Percentiles rank a stretch among this genome's conserved stretches.
These are phyloP conservation scores for Schwanniomyces etchellsii DNA, from an alignment of 1,139 yeast genomes.

Conservation along the genomic window DNA sequence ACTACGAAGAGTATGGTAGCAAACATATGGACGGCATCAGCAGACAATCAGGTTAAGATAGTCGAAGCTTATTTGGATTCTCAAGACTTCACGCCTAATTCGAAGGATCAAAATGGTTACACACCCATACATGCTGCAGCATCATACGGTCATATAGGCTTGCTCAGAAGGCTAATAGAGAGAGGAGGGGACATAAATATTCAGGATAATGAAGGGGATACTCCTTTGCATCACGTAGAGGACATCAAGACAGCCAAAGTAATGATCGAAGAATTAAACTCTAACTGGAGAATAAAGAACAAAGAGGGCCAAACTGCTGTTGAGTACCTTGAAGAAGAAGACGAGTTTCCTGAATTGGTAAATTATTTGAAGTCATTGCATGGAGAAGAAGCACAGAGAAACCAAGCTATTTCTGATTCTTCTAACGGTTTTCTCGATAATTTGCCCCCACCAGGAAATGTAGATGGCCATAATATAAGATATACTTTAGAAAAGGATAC, in stretches of 20 bases:
- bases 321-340: slow-evolving; percentile 74
- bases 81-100: slow-evolving; percentile 56
- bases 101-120: slow-evolving; percentile 87
- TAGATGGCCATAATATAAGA: slow-evolving; percentile 52
- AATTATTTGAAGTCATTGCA: slow-evolving; percentile 50
- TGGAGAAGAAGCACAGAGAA: slow-evolving; percentile 21
- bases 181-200: slow-evolving; percentile 78
- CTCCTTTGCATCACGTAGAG: slow-evolving; percentile 91
- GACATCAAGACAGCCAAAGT: slow-evolving; percentile 57
- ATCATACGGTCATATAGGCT: slow-evolving; percentile 75
- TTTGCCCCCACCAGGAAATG: slow-evolving; percentile 35
- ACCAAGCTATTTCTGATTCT: slow-evolving; percentile 4
- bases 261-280: slow-evolving; percentile 61
- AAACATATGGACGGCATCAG: slow-evolving; percentile 94
- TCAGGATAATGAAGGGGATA: slow-evolving; percentile 86
- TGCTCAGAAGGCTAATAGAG: slow-evolving; percentile 52
- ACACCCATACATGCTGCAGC: slow-evolving; percentile 97
- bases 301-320: slow-evolving; percentile 68
- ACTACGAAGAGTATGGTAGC: slow-evolving; percentile 29
- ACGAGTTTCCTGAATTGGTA: slow-evolving; percentile 75
- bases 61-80: slow-evolving; percentile 53
- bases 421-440: slow-evolving; percentile 13
- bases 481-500: slow-evolving; percentile 44
- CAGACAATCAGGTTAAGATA: slow-evolving; percentile 63
- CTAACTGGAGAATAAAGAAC: slow-evolving; percentile 60